Percentiles rank a stretch among this genome's conserved stretches.
phyloP scores from a whole-genome alignment of 2,329 filamentous ascomycete species.

The Talaromyces sp. region DNA sequence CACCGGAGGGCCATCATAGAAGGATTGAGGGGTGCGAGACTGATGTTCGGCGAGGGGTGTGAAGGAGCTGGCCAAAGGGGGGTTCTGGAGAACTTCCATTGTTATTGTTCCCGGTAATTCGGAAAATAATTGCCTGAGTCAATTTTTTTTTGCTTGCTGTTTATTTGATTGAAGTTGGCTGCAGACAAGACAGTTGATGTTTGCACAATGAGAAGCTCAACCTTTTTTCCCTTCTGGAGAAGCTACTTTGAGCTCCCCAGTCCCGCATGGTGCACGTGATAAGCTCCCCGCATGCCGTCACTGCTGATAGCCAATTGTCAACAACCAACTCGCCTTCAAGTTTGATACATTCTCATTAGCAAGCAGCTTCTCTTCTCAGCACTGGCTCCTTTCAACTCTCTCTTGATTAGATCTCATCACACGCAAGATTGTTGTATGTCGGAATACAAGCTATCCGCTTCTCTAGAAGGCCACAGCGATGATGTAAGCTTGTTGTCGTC shows the following conservation, averaged over 20 bases:
- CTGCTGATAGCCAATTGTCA: conserved; percentile 8
- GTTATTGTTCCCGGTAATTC: background rate
- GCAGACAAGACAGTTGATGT: background rate
- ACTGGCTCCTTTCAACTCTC: background rate
- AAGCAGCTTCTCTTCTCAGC: background rate
- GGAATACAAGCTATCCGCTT: conserved; percentile 90
- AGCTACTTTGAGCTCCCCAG: conserved; percentile 8
- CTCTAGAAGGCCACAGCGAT: conserved; percentile 81
- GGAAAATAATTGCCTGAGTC: background rate
- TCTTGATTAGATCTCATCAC: background rate
- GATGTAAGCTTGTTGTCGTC: conserved; percentile 62
- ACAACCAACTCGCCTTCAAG: background rate
- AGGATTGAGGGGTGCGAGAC: conserved; percentile 44
- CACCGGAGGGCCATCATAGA: conserved; percentile 43
- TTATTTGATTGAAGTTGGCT: background rate
- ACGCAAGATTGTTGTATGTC: conserved; percentile 22
- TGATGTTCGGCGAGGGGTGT: conserved; percentile 43
- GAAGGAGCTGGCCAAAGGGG: conserved; percentile 39
- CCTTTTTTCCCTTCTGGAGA: background rate
- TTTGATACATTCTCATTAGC: background rate
- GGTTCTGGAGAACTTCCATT: conserved; percentile 41
- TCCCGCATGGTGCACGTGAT: conserved; percentile 13
- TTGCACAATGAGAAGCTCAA: background rate
- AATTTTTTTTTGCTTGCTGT: background rate
- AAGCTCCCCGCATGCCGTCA: conserved; percentile 15